Percentiles rank a stretch among this genome's conserved stretches.
Evolutionary conservation across 306 rosid genomes (phyloP).

Genomic region (Dalbergia cochinchinensis): DNA sequence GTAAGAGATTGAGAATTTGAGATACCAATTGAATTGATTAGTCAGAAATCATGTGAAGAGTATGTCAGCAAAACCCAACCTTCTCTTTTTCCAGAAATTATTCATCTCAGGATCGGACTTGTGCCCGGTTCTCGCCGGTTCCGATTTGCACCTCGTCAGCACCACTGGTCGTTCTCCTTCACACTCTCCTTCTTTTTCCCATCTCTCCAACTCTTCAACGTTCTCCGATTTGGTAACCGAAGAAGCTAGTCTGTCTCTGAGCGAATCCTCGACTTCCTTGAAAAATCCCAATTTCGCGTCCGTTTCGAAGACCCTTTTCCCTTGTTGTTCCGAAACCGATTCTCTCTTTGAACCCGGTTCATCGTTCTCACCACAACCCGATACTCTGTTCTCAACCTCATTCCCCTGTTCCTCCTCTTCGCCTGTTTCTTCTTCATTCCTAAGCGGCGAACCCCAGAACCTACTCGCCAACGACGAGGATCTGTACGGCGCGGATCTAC

Average conservation of each 20-base stretch:
- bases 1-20: background rate
- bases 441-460: conserved; percentile 70
- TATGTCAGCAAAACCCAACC: conserved; percentile 58
- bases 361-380: background rate
- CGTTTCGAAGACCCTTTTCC: conserved; percentile 33
- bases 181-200: conserved; percentile 3
- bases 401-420: conserved; percentile 27
- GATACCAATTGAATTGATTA: conserved; percentile 39
- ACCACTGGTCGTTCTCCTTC: conserved; percentile 51
- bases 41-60: conserved; percentile 59
- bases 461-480: conserved; percentile 72
- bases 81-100: conserved; percentile 58
- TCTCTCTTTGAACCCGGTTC: conserved; percentile 37
- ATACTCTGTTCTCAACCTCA: conserved; percentile 25
- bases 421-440: conserved; percentile 52
- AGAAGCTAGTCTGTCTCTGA: conserved; percentile 34
- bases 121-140: conserved; percentile 70
- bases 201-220: conserved; percentile 35
- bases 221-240: conserved; percentile 45
- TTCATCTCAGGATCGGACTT: conserved; percentile 63
- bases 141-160: conserved; percentile 91
- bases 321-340: conserved; percentile 53
- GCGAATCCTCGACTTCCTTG: conserved; percentile 48
- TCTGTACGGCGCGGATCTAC: conserved; percentile 91
- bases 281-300: conserved; percentile 44